These are phyloP conservation scores for Perkinsus marinus DNA, from an alignment of 169 alveolate genomes.

Conservation along the genomic window DNA sequence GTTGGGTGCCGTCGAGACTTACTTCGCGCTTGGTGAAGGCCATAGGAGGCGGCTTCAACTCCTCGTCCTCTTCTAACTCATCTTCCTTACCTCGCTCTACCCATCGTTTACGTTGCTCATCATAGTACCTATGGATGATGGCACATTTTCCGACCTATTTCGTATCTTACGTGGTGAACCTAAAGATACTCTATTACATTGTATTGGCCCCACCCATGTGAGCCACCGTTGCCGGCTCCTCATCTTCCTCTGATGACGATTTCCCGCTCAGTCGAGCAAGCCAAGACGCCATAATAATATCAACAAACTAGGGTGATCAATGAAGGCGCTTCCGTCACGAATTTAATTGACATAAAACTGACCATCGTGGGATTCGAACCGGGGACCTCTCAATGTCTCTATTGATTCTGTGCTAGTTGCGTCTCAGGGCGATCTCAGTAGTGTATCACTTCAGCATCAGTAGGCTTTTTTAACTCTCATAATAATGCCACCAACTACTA, in stretches of 20 bases:
- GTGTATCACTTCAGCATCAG: too few relatives aligned
- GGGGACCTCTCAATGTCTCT: not conserved
- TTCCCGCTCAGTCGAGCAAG: not conserved
- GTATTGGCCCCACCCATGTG: not conserved
- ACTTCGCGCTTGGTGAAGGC: not conserved
- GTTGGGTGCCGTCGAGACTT: not conserved
- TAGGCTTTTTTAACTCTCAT: not conserved
- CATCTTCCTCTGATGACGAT: not conserved
- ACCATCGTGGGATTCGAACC: not conserved
- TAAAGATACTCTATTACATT: not conserved
- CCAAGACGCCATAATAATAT: not conserved
- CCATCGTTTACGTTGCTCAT: not conserved
- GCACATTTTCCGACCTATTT: not conserved
- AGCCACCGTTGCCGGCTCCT: not conserved
- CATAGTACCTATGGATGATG: not conserved
- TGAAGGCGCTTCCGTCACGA: too few relatives aligned
- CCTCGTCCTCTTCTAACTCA: not conserved
- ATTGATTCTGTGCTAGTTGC: not conserved
- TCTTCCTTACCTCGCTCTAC: not conserved
- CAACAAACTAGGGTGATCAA: not conserved
- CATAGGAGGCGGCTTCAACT: not conserved
- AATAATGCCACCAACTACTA: not conserved
- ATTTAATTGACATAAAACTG: not conserved
- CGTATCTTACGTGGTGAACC: not conserved
- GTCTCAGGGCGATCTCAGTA: not conserved